A percentile compares a stretch with the other conserved stretches of the same genome.
Conservation (phyloP, 2,329 filamentous ascomycete species). For the Raffaelea arxii region DNA sequence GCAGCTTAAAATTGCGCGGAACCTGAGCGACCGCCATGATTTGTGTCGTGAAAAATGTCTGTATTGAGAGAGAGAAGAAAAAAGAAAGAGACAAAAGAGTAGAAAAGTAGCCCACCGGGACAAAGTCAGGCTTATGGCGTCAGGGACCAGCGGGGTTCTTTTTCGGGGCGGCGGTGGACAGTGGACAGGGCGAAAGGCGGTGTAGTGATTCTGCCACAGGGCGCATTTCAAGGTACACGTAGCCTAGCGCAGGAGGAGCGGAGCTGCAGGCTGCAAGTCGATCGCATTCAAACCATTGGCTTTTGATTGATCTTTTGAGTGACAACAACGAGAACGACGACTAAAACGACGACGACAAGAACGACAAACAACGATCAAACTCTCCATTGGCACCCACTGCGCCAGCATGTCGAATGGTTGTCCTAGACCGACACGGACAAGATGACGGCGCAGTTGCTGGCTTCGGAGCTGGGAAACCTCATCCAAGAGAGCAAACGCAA, state of each 20-base stretch:
- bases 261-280: too few relatives aligned
- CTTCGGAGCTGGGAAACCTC: constrained; percentile 79
- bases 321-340: too few relatives aligned
- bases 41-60: neutral
- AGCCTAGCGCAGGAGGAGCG: too few relatives aligned
- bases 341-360: too few relatives aligned
- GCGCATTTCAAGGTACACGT: neutral
- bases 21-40: constrained; percentile 45
- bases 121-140: too few relatives aligned
- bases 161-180: neutral
- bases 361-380: too few relatives aligned
- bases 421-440: constrained; percentile 21
- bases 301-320: too few relatives aligned
- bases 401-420: constrained; percentile 11
- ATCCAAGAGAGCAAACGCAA: constrained; percentile 95
- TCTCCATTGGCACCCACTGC: too few relatives aligned
- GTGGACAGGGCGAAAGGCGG: too few relatives aligned
- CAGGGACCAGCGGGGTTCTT: constrained; percentile 7
- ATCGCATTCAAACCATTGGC: too few relatives aligned
- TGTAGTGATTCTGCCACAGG: neutral
- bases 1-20: constrained; percentile 88
- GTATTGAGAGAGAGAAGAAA: neutral
- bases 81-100: neutral
- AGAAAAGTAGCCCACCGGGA: neutral
- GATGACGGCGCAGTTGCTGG: constrained; percentile 88